Evolutionary conservation across 2,329 filamentous ascomycete species (phyloP).

Genomic region (Aspergillus texensis): DNA sequence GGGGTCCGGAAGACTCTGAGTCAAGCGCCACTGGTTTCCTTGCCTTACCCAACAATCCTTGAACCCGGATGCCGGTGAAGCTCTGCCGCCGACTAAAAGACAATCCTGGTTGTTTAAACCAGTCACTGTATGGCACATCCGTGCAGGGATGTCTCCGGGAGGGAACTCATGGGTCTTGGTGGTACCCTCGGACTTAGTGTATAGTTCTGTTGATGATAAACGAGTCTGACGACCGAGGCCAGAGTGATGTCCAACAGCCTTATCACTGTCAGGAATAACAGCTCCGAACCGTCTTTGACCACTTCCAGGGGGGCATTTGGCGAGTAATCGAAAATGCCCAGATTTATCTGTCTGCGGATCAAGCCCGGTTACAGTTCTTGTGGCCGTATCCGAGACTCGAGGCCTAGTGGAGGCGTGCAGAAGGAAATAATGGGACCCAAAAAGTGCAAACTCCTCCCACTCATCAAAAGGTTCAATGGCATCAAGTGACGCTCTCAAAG

Average conservation of each 20-base stretch:
- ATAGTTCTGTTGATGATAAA: conserved; percentile 50
- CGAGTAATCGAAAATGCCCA: conserved; percentile 21
- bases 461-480: conserved; percentile 84
- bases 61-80: conserved; percentile 71
- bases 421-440: conserved; percentile 81
- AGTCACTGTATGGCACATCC: conserved; percentile 79
- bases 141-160: conserved; percentile 36
- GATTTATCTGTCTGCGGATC: conserved; percentile 11
- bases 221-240: conserved; percentile 51
- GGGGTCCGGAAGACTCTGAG: conserved; percentile 67
- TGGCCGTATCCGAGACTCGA: neutral
- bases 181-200: conserved; percentile 51
- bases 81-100: conserved; percentile 74
- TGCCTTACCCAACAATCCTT: conserved; percentile 76
- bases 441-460: conserved; percentile 91
- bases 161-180: conserved; percentile 51
- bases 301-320: conserved; percentile 36
- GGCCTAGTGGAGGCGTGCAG: conserved; percentile 61
- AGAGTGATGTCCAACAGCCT: conserved; percentile 42
- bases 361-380: neutral
- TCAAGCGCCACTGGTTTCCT: conserved; percentile 64
- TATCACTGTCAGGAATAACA: conserved; percentile 44
- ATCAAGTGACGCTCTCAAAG: conserved; percentile 66
- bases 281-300: conserved; percentile 65
- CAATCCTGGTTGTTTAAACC: conserved; percentile 60